Base-by-base conservation (phyloP, 805 yeast genomes). In the Kregervanrija pseudodelftensis region DNA sequence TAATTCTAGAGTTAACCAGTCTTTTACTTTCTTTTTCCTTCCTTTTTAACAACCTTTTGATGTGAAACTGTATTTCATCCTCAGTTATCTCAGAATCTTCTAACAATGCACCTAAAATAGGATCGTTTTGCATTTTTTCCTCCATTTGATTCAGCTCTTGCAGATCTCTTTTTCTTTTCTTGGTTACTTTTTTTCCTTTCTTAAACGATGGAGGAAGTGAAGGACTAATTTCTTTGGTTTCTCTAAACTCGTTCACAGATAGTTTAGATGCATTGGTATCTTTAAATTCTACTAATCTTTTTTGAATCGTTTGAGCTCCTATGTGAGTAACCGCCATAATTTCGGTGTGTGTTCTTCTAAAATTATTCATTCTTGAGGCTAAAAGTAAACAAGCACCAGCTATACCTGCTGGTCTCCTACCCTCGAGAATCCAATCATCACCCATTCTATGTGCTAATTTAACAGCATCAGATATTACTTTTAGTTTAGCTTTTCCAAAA, bases 351-450 rank as follows among this genome's bases (percentile, higher is more conserved):
- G 95, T 82, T 58, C 98, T 74, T 58, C 96, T 75, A 60, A 85
- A 82, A 59, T 90, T 90, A 65, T 93, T 93, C 98, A 93, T 95
- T 64, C 99, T 76, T 2, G 97, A 93, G 0, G 99, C 99, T 41
- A 93, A 67, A 38, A 95, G 61, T 2, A 93, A 71, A 64, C 97
- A 89, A 0, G 99, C 99, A 16, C 98, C 99, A 0, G 99, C 99
- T 43, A 93, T 79, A 56, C 99, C 99, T 0, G 99, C 98, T 0
- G 99, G 99, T 50, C 98, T 74, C 59, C 99, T 76, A 22, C 99
- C 99, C 65, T 88, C 95, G 60, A 82, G 86, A 53, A 93, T 85
- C 97, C 98, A 93, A 58, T 93, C 98, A 37, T 80, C 77, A 11
- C 90, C 74, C 99, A 93, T 93, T 53, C 96, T 73, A 58, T 80